Base-by-base conservation (phyloP, 768 basidiomycete species). In the Suillus subaureus region DNA sequence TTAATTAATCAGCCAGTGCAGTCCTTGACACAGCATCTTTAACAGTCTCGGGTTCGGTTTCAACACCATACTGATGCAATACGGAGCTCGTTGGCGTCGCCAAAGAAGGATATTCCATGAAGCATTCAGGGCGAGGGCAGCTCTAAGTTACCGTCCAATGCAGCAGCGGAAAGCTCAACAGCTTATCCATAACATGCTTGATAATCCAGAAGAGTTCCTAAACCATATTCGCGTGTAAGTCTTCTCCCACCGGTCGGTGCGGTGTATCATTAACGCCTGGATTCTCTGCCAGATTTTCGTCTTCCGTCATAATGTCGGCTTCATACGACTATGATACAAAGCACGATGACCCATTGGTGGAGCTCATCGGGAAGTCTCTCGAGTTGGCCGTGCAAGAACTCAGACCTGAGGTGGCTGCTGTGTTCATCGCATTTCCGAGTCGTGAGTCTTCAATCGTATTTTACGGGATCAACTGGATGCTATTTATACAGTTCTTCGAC, bases 101-200 rank as follows among this genome's bases (percentile, higher is more conserved):
- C 77, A 80, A 43, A 68, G 80, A 64, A 71, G 75, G 42, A 64
- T 79, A 6, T 75, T 76, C 42, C 80, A 81, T 49, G 77, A 81
- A 47, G 70, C 72, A 31, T 79, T 81, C 70, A 69, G 70, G 39
- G 70, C 70, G 9, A 70, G 74, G 35, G 70, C 70, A 2, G 58
- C 69, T 9, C 35, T 66, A 18, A 63, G 64, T 9, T 81, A 76
- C 61, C 71, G 68, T 51, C 73, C 75, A 3, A 71, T 79, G 43
- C 81, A 82, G 63, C 69, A 68, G 18, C 68, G 69, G 55, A 77
- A 78, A 66, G 68, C 69, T 8, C 71, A 73, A 43, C 69, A 70
- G 2, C 63, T 81, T 31, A 62, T 82, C 7, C 65, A 66, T 5
- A 67, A 70, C 31, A 67, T 82, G 31, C 70, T 77, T 16, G 52